Conservation (phyloP, 1,284 basidiomycete genomes). For the Mixia osmundae region DNA sequence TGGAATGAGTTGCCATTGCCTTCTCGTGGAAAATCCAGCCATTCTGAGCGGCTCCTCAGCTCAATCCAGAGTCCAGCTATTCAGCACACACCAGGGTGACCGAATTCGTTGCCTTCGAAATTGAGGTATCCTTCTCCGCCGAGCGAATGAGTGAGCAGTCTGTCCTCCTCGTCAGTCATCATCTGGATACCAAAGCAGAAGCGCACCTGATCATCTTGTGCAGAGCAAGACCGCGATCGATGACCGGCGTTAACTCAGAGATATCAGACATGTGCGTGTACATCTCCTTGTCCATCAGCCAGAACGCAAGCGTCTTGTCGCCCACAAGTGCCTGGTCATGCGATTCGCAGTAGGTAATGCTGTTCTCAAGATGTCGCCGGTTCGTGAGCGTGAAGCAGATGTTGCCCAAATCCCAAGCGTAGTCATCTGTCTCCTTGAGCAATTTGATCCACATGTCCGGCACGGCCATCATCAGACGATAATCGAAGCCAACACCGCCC, state of each 20-base stretch:
- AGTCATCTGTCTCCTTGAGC: slow-evolving; percentile 71
- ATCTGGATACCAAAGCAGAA: background rate
- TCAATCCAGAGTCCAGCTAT: slow-evolving; percentile 1
- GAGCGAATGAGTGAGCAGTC: slow-evolving; percentile 66
- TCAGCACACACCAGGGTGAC: too few species aligned
- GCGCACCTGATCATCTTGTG: slow-evolving; percentile 95
- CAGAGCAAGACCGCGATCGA: slow-evolving; percentile 68
- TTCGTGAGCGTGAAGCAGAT: slow-evolving; percentile 81
- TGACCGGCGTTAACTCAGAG: slow-evolving; percentile 56
- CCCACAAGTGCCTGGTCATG: slow-evolving; percentile 96
- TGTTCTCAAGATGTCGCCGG: slow-evolving; percentile 68
- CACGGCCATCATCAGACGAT: slow-evolving; percentile 89
- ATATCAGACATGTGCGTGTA: slow-evolving; percentile 92
- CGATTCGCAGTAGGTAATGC: slow-evolving; percentile 83
- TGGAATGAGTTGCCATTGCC: slow-evolving; percentile 91
- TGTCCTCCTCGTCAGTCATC: slow-evolving; percentile 19
- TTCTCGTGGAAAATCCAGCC: slow-evolving; percentile 93
- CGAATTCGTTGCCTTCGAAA: slow-evolving; percentile 61
- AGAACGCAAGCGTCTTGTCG: slow-evolving; percentile 94
- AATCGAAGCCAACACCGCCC: slow-evolving; percentile 92
- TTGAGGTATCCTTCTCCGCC: slow-evolving; percentile 95
- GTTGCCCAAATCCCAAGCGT: slow-evolving; percentile 66
- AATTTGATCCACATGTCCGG: slow-evolving; percentile 99
- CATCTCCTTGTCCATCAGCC: slow-evolving; percentile 99
- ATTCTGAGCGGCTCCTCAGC: slow-evolving; percentile 61